A percentile compares a stretch with the other conserved stretches of the same genome.
Conservation (phyloP, 306 rosid genomes). For the Trichosanthes truncata region DNA sequence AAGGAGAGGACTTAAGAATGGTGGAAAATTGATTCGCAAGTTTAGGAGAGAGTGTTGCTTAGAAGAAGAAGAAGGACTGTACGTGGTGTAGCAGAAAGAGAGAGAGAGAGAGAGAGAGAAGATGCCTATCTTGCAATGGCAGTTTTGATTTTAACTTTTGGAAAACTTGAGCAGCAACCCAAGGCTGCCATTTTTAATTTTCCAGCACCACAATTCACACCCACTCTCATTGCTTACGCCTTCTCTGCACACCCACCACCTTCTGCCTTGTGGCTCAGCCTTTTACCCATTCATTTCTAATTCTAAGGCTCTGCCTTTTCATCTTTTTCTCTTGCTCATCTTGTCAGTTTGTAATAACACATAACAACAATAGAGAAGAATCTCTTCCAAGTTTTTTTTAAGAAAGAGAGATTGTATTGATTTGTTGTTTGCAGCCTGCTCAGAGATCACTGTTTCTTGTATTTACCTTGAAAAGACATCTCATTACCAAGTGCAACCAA, state of each 20-base stretch:
- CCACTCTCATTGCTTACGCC: neutral
- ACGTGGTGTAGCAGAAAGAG: neutral
- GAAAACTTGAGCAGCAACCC: neutral
- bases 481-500: no score
- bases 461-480: neutral
- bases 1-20: neutral
- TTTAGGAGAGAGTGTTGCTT: neutral
- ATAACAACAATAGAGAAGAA: no score
- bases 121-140: slow-evolving; percentile 10
- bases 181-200: no score
- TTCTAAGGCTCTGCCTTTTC: neutral
- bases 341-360: neutral
- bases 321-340: no score
- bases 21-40: neutral
- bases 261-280: neutral
- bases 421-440: no score
- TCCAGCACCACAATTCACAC: neutral
- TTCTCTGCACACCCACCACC: neutral
- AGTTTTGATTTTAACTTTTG: neutral
- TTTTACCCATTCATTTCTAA: neutral
- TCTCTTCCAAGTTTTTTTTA: no score
- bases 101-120: neutral
- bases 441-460: neutral
- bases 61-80: neutral
- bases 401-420: no score